Base-by-base conservation (phyloP, 2,329 filamentous ascomycete species). In the Endoconidiophora laricicola region DNA sequence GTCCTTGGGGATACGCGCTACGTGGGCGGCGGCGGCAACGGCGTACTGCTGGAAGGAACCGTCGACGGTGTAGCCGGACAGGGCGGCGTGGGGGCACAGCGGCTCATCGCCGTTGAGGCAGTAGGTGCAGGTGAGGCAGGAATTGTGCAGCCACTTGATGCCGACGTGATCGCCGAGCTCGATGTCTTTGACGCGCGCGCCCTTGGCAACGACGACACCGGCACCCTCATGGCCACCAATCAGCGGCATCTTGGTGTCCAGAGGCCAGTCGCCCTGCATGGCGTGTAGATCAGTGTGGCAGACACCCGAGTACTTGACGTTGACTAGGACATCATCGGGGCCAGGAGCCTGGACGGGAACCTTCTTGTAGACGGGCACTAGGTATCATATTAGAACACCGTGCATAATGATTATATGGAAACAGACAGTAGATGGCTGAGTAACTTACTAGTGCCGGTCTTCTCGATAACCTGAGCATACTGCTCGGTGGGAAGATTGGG, bases 1-100 rank as follows among this genome's bases (percentile, higher is more conserved):
- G 14, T 82, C 77, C 65, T 88, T 82, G 56, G 84, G 83, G 56
- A 95, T 81, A 57, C 81, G 79, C 24, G 86, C 85, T 14, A 91
- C 79, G 65, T 94, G 85, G 16, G 82, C 78, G 14, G 86, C 87
- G 66, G 94, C 93, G 57, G 80, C 87, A 57, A 94, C 77, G 63
- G 76, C 78, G 69, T 94, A 95, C 70, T 94, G 80, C 71, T 95
- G 88, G 75, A 95, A 95, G 40, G 81, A 80, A 29, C 88, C 88
- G 63, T 94, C 85, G 62, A 94, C 86, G 3, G 86, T 93, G 74
- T 93, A 94, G 51, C 90, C 90, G 1, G 86, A 93, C 39, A 94
- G 76, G 36, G 74, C 68, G 23, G 84, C 78, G 53, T 83, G 70
- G 14, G 74, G 65, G 69, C 90, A 96, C 4, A 94, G 79, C 2